Conservation (phyloP, 768 basidiomycete species). For the Xanthoconium stramineum region DNA sequence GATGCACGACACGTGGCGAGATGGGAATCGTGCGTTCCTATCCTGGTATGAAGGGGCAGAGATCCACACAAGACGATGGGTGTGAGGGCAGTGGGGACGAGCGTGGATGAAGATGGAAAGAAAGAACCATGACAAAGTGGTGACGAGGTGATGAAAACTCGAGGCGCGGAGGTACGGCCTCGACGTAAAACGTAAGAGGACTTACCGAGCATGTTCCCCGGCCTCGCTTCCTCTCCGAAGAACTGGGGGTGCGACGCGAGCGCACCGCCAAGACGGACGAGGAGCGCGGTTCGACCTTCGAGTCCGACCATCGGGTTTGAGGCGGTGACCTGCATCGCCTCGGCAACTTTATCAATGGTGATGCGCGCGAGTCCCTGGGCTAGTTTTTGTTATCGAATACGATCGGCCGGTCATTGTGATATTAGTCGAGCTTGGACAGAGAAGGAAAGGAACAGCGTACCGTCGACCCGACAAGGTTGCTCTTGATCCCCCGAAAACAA, state of each 20-base stretch:
- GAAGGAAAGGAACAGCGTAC: constrained; percentile 37
- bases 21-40: neutral
- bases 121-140: neutral
- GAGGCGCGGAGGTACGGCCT: no score
- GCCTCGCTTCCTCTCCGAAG: constrained; percentile 73
- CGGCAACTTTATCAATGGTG: constrained; percentile 54
- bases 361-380: constrained; percentile 69
- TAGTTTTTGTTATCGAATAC: constrained; percentile 28
- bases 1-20: neutral
- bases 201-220: constrained; percentile 78
- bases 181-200: neutral
- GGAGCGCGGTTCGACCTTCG: constrained; percentile 77
- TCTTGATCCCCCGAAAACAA: constrained; percentile 63
- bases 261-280: constrained; percentile 70
- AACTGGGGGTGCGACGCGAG: constrained; percentile 60
- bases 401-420: neutral
- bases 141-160: neutral
- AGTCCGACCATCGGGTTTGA: constrained; percentile 88
- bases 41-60: neutral
- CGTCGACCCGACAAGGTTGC: constrained; percentile 76
- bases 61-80: neutral
- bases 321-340: constrained; percentile 75
- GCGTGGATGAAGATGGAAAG: neutral
- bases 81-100: neutral
- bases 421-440: neutral